Evolutionary conservation across 2,329 filamentous ascomycete genomes (phyloP).

Genomic region (Aspergillus sp.): DNA sequence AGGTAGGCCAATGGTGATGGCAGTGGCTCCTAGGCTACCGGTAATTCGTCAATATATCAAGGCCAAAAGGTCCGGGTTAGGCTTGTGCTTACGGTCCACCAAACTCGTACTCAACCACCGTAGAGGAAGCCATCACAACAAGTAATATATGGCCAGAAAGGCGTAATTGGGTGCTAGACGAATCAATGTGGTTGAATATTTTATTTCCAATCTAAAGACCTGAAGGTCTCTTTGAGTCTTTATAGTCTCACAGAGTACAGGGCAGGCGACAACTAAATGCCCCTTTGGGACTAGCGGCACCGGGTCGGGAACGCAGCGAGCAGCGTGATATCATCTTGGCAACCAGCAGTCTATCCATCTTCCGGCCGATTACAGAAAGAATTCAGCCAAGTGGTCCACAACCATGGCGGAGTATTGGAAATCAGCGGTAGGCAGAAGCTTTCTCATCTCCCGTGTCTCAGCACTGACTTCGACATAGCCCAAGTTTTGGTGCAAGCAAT

Average conservation of each 20-base stretch:
- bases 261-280: background rate
- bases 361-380: background rate
- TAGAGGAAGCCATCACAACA: background rate
- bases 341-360: background rate
- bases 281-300: background rate
- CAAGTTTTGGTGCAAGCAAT: conserved; percentile 98
- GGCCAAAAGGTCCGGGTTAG: conserved; percentile 9
- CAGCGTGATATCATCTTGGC: background rate
- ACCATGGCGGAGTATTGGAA: conserved; percentile 3
- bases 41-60: background rate
- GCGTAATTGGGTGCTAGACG: background rate
- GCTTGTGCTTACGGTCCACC: conserved; percentile 40
- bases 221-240: background rate
- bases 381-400: background rate
- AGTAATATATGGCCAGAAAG: background rate
- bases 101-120: conserved; percentile 39
- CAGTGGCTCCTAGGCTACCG: conserved; percentile 69
- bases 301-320: background rate
- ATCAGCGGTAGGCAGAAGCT: background rate
- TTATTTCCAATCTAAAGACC: background rate
- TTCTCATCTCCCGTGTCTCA: background rate
- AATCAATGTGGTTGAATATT: background rate
- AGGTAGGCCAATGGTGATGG: conserved; percentile 76
- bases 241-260: too few relatives aligned
- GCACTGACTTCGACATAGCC: conserved; percentile 53